Percentiles rank a stretch among this genome's conserved stretches.
phyloP scores from a whole-genome alignment of 2,329 filamentous ascomycete genomes.

The Coniochaeta hoffmannii region DNA sequence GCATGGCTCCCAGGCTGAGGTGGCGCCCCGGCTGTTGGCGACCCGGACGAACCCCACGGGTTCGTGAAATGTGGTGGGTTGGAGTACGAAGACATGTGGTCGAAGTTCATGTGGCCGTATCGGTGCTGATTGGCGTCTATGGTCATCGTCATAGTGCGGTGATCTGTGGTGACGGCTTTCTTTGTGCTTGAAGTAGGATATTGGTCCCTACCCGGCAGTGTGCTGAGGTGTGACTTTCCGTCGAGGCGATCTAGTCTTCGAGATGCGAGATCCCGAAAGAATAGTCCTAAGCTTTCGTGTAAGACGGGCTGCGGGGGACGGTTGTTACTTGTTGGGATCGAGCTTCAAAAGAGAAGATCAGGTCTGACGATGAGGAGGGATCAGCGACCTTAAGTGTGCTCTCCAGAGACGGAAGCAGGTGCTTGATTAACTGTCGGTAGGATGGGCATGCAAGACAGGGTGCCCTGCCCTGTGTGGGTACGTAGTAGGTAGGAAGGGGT shows the following conservation, averaged over 20 bases:
- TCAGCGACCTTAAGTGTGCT: constrained; percentile 55
- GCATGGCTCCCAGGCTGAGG: constrained; percentile 44
- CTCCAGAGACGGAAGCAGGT: constrained; percentile 23
- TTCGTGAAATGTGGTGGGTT: constrained; percentile 76
- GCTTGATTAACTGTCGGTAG: constrained; percentile 24
- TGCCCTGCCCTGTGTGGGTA: constrained; percentile 13
- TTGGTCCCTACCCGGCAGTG: constrained; percentile 3
- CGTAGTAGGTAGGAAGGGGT: constrained; percentile 21
- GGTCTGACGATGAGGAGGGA: constrained; percentile 32
- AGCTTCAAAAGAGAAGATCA: constrained; percentile 24
- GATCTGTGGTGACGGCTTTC: constrained; percentile 11
- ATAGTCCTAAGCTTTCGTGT: constrained; percentile 30
- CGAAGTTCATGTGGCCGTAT: constrained; percentile 72
- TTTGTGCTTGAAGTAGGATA: constrained; percentile 5
- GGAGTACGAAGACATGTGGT: constrained; percentile 64
- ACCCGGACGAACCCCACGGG: constrained; percentile 69
- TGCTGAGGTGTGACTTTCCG: constrained; percentile 14
- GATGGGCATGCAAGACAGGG: constrained; percentile 19
- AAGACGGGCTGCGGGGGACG: background rate
- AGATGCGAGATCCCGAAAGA: constrained; percentile 40
- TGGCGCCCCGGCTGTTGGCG: constrained; percentile 33
- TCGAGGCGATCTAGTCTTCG: constrained; percentile 37
- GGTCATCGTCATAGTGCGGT: constrained; percentile 80
- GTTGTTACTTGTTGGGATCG: constrained; percentile 18
- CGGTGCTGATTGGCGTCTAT: constrained; percentile 82